Percentiles rank a stretch among this genome's conserved stretches.
Conservation (phyloP, 495 filamentous ascomycete species). For the Geopyxis carbonaria region DNA sequence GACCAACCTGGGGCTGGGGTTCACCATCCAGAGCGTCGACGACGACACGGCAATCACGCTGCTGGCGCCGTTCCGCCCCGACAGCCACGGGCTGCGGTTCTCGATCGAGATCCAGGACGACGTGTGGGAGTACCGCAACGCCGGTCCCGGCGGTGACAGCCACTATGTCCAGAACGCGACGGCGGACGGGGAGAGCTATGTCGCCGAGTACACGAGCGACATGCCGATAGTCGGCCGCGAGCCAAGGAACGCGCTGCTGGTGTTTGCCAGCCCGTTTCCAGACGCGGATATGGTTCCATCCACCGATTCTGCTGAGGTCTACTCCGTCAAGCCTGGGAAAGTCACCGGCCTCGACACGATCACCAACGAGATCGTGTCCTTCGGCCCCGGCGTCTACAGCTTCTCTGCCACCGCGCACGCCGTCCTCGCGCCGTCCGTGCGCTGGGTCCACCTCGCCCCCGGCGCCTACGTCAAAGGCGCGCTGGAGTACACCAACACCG, state of each 20-base stretch:
- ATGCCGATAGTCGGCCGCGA: too few relatives aligned
- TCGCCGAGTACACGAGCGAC: conserved; percentile 2
- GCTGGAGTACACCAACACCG: conserved; percentile 16
- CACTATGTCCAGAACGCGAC: conserved; percentile 3
- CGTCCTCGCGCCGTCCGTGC: conserved; percentile 9
- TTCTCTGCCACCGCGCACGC: conserved; percentile 13
- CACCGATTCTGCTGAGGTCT: conserved; percentile 2
- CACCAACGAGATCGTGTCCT: conserved; percentile 12
- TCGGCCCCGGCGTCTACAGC: conserved; percentile 22
- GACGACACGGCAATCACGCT: conserved; percentile 6
- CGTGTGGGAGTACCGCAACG: conserved; percentile 5
- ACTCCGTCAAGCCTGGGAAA: conserved; percentile 9
- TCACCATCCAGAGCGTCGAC: conserved; percentile 16
- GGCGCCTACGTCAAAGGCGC: conserved; percentile 26
- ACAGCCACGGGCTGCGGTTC: conserved; percentile 10
- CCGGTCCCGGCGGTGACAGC: background rate
- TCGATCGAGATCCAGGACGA: conserved; percentile 18
- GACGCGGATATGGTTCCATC: conserved; percentile 9
- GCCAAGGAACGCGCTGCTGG: conserved; percentile 20
- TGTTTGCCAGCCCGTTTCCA: conserved; percentile 23
- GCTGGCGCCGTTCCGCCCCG: conserved; percentile 10
- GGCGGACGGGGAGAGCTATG: background rate
- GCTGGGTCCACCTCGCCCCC: conserved; percentile 24
- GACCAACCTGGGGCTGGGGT: background rate
- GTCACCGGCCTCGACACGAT: conserved; percentile 10